Percentiles rank a stretch among this genome's conserved stretches.
These are phyloP conservation scores for Hyphodiscus sp. DNA, from an alignment of 2,329 filamentous ascomycete genomes.

Conservation along the genomic window DNA sequence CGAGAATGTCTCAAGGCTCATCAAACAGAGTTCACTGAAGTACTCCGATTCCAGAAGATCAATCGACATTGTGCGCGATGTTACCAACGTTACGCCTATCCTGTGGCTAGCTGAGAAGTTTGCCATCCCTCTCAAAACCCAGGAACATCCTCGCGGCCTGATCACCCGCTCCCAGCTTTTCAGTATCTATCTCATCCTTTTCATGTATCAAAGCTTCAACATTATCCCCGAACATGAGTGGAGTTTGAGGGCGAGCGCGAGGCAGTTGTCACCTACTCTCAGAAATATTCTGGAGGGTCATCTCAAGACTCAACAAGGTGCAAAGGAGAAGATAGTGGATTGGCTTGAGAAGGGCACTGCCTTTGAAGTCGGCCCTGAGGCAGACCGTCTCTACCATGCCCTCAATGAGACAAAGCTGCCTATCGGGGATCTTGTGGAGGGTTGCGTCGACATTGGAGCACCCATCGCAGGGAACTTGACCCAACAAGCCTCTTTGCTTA, in stretches of 20 bases:
- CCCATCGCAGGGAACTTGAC: conserved; percentile 45
- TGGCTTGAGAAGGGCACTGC: conserved; percentile 42
- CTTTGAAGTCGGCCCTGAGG: conserved; percentile 42
- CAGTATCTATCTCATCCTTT: conserved; percentile 37
- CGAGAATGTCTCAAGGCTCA: conserved; percentile 36
- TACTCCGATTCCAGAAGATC: conserved; percentile 37
- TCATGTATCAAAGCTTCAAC: conserved; percentile 48
- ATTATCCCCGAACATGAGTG: conserved; percentile 42
- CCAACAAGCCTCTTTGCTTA: conserved; percentile 45
- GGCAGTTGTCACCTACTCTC: conserved; percentile 34
- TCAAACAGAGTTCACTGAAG: conserved; percentile 39
- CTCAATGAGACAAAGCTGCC: conserved; percentile 40
- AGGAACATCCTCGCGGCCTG: conserved; percentile 50
- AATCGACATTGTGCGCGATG: conserved; percentile 43
- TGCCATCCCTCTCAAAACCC: conserved; percentile 53
- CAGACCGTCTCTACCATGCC: conserved; percentile 45
- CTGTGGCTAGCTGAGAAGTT: conserved; percentile 45
- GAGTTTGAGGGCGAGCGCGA: conserved; percentile 39
- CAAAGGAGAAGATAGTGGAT: conserved; percentile 37
- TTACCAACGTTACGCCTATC: conserved; percentile 56
- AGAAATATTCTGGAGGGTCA: conserved; percentile 37
- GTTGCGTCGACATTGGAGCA: conserved; percentile 43
- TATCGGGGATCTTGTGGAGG: conserved; percentile 41
- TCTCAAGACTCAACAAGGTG: conserved; percentile 38
- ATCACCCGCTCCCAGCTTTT: conserved; percentile 41